Evolutionary conservation across 2,329 filamentous ascomycete species (phyloP).

Genomic region (Blastomyces parvus): DNA sequence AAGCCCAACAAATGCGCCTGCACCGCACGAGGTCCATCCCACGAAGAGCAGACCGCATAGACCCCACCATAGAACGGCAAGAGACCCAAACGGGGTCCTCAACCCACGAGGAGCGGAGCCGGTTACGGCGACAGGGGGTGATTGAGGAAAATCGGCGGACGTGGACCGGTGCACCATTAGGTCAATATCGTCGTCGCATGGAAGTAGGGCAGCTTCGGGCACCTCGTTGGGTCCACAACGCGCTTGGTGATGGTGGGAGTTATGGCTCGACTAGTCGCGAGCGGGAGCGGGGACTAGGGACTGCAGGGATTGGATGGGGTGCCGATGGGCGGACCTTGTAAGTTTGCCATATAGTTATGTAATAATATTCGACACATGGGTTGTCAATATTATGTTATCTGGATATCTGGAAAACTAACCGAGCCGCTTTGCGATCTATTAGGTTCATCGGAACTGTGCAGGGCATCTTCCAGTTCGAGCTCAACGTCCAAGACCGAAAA

Average conservation of each 20-base stretch:
- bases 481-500: constrained; percentile 41
- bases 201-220: constrained; percentile 29
- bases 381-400: not conserved
- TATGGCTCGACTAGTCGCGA: constrained; percentile 25
- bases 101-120: constrained; percentile 32
- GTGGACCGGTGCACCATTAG: constrained; percentile 23
- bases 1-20: constrained; percentile 20
- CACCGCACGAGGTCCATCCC: constrained; percentile 30
- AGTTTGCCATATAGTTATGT: constrained; percentile 18
- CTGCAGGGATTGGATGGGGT: constrained; percentile 41
- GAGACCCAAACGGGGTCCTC: constrained; percentile 30
- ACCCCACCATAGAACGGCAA: constrained; percentile 20
- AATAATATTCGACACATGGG: not conserved
- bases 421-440: constrained; percentile 6
- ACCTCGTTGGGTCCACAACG: constrained; percentile 31
- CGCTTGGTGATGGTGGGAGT: constrained; percentile 29
- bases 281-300: constrained; percentile 32
- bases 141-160: constrained; percentile 28
- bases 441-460: constrained; percentile 42
- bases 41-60: constrained; percentile 24
- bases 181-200: constrained; percentile 28
- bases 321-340: constrained; percentile 39
- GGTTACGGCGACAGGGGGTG: constrained; percentile 29
- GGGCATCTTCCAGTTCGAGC: constrained; percentile 40
- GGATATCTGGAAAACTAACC: constrained; percentile 9